A percentile compares a stretch with the other conserved stretches of the same genome.
Evolutionary conservation across 1,284 basidiomycete species (phyloP).

Genomic region (Boletus sp.): DNA sequence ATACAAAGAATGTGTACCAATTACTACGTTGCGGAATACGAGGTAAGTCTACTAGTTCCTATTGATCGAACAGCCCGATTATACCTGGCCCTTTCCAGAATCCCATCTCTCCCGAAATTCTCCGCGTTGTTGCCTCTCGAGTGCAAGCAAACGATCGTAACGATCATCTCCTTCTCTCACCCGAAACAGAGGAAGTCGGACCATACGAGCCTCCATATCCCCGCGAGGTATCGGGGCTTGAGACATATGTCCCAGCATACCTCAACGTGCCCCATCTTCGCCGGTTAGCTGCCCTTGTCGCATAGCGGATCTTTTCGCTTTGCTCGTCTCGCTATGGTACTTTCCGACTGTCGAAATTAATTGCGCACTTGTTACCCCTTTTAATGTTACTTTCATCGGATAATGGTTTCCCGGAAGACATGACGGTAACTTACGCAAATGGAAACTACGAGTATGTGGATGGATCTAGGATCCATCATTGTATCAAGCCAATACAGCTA

Average conservation of each 20-base stretch:
- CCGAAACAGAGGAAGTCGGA: slow-evolving; percentile 93
- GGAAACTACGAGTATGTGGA: neutral
- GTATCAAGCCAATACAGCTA: too few relatives aligned
- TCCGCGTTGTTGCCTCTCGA: slow-evolving; percentile 91
- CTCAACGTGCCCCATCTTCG: slow-evolving; percentile 81
- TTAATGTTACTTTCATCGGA: slow-evolving; percentile 16
- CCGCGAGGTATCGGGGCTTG: slow-evolving; percentile 81
- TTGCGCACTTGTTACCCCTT: slow-evolving; percentile 10
- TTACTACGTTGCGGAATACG: slow-evolving; percentile 98
- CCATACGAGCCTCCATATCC: slow-evolving; percentile 86
- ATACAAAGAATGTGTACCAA: slow-evolving; percentile 98
- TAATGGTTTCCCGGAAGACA: slow-evolving; percentile 17
- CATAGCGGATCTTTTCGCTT: slow-evolving; percentile 36
- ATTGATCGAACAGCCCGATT: slow-evolving; percentile 2
- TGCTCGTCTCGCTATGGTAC: neutral
- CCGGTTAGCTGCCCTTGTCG: slow-evolving; percentile 76
- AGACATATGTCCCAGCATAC: slow-evolving; percentile 86
- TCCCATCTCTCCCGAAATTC: slow-evolving; percentile 93
- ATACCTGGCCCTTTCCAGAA: slow-evolving; percentile 48
- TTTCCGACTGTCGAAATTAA: slow-evolving; percentile 4
- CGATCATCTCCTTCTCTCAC: slow-evolving; percentile 89
- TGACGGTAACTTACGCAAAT: neutral
- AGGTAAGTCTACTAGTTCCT: slow-evolving; percentile 50
- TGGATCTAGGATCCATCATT: neutral
- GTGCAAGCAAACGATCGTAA: slow-evolving; percentile 93